Evolutionary conservation across 2,329 filamentous ascomycete genomes (phyloP), one percentile per base, ranked within the genome.

Genomic region (Cercospora beticola): DNA sequence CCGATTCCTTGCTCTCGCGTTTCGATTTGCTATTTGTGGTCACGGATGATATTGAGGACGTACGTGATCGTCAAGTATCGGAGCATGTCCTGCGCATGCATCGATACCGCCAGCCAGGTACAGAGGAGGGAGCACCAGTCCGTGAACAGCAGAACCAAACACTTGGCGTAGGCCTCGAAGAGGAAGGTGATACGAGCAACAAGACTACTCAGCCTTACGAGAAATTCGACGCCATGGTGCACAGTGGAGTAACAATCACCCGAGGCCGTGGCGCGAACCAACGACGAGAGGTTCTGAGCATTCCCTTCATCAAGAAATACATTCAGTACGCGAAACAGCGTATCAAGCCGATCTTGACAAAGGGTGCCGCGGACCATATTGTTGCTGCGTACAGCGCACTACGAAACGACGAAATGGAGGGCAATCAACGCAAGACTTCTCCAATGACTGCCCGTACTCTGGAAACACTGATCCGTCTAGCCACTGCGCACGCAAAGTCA

Each of bases 231-330:
- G 88, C 91, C 31, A 97, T 98, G 92, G 87, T 99, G 52, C 95
- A 99, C 78, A 92, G 93, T 9, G 95, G 95, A 69, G 92, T 97
- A 58, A 92, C 89, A 6, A 82, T 92, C 16, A 92, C 90, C 4
- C 86, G 89, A 12, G 91, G 91, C 9, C 88, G 92, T 46, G 92
- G 92, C 10, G 83, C 90, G 28, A 88, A 88, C 74, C 91, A 92
- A 79, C 90, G 91, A 72, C 88, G 92, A 5, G 93, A 97, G 79
- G 92, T 99, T 14, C 84, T 99, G 64, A 97, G 92, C 82, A 97
- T 99, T 69, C 92, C 94, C 0, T 99, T 99, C 82, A 93, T 99
- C 85, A 99, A 99, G 84, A 99, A 99, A 82, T 99, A 97, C 80
- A 96, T 99, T 57, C 95, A 99, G 78, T 99, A 99, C 80, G 93